Evolutionary conservation across 345 rosid species (phyloP).

Genomic region (Hypericum perforatum): DNA sequence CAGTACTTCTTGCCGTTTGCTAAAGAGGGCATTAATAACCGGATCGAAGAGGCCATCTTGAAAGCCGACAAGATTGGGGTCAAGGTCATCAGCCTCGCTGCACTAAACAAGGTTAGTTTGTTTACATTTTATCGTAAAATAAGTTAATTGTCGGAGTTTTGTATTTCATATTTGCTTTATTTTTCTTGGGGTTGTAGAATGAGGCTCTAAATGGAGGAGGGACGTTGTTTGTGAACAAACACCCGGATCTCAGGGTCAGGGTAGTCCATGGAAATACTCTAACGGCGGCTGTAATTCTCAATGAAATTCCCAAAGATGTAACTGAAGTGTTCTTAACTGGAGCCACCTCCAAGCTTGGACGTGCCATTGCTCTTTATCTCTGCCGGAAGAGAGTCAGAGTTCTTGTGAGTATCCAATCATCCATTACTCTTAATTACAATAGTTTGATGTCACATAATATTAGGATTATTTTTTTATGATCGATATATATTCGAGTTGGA

Average conservation of each 20-base stretch:
- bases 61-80: conserved; percentile 75
- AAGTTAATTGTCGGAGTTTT: no score
- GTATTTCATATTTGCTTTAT: background rate
- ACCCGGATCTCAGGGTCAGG: background rate
- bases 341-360: background rate
- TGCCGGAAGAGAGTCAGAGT: background rate
- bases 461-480: no score
- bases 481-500: no score
- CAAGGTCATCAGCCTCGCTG: conserved; percentile 95
- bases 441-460: no score
- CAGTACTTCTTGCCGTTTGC: conserved; percentile 99
- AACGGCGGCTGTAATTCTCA: background rate
- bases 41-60: conserved; percentile 71
- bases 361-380: background rate
- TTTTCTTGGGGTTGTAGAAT: background rate
- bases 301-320: background rate
- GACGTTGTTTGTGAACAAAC: background rate
- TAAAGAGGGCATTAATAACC: conserved; percentile 64
- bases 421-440: background rate
- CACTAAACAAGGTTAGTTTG: conserved; percentile 59
- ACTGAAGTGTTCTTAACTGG: background rate
- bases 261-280: background rate
- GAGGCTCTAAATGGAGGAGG: background rate
- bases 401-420: conserved; percentile 13
- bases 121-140: no score